Conservation (phyloP, 2,329 filamentous ascomycete species). For the Fusarium sp. region DNA sequence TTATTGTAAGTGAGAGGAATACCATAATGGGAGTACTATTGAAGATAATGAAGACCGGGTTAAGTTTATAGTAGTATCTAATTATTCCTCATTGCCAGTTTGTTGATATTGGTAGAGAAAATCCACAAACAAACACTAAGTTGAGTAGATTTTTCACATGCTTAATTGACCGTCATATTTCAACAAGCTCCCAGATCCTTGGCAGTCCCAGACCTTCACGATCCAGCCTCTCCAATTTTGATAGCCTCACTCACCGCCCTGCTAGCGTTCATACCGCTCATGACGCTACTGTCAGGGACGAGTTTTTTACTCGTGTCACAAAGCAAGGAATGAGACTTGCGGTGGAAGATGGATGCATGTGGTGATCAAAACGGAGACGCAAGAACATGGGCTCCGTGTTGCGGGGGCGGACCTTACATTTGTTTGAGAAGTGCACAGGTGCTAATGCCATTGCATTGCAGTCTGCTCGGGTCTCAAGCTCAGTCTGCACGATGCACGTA, state of each 20-base stretch:
- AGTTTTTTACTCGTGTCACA: conserved; percentile 16
- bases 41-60: not conserved
- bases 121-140: not conserved
- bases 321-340: conserved; percentile 16
- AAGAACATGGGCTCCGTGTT: conserved; percentile 19
- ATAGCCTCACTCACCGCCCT: conserved; percentile 30
- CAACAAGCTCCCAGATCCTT: not conserved
- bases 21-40: too few relatives aligned
- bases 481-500: conserved; percentile 14
- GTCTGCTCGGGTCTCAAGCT: conserved; percentile 11
- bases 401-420: not conserved
- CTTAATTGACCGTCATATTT: not conserved
- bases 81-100: too few relatives aligned
- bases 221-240: conserved; percentile 29
- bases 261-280: conserved; percentile 1
- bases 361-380: conserved; percentile 34
- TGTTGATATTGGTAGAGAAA: not conserved
- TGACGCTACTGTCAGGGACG: conserved; percentile 21
- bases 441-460: conserved; percentile 10
- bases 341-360: conserved; percentile 26
- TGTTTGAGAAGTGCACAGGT: conserved; percentile 4
- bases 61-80: not conserved
- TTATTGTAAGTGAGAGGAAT: not conserved
- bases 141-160: not conserved
- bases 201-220: conserved; percentile 1